Evolutionary conservation across 352 stramenopile genomes (phyloP), one percentile per base, ranked within the genome.

Genomic region (Phytophthora lateralis): DNA sequence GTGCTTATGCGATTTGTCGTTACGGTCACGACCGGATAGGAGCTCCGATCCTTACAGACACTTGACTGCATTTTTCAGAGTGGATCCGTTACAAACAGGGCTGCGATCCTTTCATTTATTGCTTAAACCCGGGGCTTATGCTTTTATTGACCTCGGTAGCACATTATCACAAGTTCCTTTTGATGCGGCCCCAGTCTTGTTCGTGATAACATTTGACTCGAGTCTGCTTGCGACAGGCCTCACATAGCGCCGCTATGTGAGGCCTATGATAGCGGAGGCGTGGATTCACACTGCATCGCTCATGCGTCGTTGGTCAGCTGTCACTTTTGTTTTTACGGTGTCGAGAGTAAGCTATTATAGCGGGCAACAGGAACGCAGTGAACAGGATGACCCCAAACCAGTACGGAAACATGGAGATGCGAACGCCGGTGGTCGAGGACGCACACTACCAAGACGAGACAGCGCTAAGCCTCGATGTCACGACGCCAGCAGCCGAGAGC

Each of bases 401-500:
- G 49, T 60, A 45, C 27, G 63, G 67, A 55, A 67, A 70, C 38
- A 66, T 76, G 45, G 59, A 73, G 29, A 27, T 59, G 29, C 56
- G 44, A 21, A 78, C 63, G n/a, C 49, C 49, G 8, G 15, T 43
- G 32, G 2, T 56, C 30, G 49, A 80, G 42, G 63, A 76, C 17
- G 37, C 46, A 10, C 41, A 65, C 20, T 69, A 60, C 42, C 21
- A 71, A 17, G 57, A 55, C 38, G 55, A 63, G 0, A 62, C 62
- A 34, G 37, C 48, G 15, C 50, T 70, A 5, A 43, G 17, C 6
- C 39, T 70, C 20, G 56, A 70, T 29, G 56, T 70, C 21, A 54
- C 55, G 0, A 48, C 62, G 3, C 62, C 55, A 46, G 55, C 21
- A 18, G 17, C 15, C n/a, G 62, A 66, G 4, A 55, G 18, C 55